Percentiles rank a stretch among this genome's conserved stretches.
These are phyloP conservation scores for Phytophthora tubulina DNA, from an alignment of 352 stramenopile genomes.

Conservation along the genomic window DNA sequence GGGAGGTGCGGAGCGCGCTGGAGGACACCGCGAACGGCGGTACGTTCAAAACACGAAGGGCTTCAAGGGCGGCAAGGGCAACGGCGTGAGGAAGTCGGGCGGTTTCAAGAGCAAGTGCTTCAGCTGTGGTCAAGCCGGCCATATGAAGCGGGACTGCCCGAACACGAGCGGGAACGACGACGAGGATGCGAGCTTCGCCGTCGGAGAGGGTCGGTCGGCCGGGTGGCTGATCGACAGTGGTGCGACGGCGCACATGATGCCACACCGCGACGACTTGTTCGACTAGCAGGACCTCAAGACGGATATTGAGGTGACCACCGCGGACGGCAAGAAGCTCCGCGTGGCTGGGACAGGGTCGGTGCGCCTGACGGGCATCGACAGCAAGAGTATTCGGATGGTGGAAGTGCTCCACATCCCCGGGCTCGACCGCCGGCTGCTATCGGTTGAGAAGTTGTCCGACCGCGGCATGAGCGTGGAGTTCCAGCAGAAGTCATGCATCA, in stretches of 20 bases:
- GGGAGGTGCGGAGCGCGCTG: not conserved
- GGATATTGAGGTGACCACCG: conserved; percentile 16
- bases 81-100: too few species aligned
- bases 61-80: not conserved
- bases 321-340: conserved; percentile 19
- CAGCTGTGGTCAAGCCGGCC: too few species aligned
- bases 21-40: not conserved
- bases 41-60: not conserved
- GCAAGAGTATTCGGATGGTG: conserved; percentile 9
- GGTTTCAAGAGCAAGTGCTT: too few species aligned
- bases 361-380: not conserved
- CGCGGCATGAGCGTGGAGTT: not conserved
- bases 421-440: conserved; percentile 27
- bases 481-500: conserved; percentile 5
- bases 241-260: conserved; percentile 18
- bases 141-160: not conserved
- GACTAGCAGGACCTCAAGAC: not conserved
- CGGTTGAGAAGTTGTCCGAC: conserved; percentile 12
- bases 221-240: too few species aligned
- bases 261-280: conserved; percentile 19
- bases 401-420: conserved; percentile 27
- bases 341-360: conserved; percentile 10
- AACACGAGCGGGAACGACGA: not conserved
- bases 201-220: not conserved
- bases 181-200: not conserved